Evolutionary conservation across 106 monocot species (phyloP).

Genomic region (Allium fistulosum): DNA sequence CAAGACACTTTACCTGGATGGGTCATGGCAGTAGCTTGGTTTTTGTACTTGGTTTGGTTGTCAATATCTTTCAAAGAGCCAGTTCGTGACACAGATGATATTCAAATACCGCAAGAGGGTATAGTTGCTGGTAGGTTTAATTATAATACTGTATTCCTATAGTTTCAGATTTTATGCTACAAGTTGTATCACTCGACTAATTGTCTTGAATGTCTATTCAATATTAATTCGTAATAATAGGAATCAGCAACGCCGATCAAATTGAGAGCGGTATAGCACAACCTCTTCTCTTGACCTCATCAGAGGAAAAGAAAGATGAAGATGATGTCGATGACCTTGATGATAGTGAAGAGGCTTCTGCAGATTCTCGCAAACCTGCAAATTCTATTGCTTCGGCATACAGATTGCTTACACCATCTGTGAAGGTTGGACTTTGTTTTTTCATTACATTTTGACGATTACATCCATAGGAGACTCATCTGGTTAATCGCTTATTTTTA

Average conservation of each 20-base stretch:
- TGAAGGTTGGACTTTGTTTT: conserved; percentile 52
- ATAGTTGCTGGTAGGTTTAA: conserved; percentile 37
- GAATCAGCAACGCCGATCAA: conserved; percentile 14
- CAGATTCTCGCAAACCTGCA: conserved; percentile 68
- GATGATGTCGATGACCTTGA: conserved; percentile 56
- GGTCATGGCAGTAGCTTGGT: conserved; percentile 92
- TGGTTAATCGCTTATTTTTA: no score
- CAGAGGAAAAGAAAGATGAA: conserved; percentile 41
- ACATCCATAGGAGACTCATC: no score
- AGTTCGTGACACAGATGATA: conserved; percentile 28
- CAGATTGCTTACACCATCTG: conserved; percentile 85
- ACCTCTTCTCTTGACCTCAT: conserved; percentile 44
- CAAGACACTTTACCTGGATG: conserved; percentile 89
- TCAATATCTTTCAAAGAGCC: conserved; percentile 87
- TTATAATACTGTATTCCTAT: not conserved
- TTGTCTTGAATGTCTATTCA: not conserved
- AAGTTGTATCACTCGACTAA: no score
- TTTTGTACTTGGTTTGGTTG: conserved; percentile 68
- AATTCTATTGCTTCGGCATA: conserved; percentile 83
- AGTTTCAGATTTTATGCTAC: no score
- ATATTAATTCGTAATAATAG: conserved; percentile 22
- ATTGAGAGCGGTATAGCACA: conserved; percentile 70
- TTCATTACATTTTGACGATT: no score
- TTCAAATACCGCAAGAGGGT: conserved; percentile 12
- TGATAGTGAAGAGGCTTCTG: conserved; percentile 80